A percentile compares a stretch with the other conserved stretches of the same genome.
Conservation (phyloP, 2,329 filamentous ascomycete genomes). For the Xylariaceae sp. region DNA sequence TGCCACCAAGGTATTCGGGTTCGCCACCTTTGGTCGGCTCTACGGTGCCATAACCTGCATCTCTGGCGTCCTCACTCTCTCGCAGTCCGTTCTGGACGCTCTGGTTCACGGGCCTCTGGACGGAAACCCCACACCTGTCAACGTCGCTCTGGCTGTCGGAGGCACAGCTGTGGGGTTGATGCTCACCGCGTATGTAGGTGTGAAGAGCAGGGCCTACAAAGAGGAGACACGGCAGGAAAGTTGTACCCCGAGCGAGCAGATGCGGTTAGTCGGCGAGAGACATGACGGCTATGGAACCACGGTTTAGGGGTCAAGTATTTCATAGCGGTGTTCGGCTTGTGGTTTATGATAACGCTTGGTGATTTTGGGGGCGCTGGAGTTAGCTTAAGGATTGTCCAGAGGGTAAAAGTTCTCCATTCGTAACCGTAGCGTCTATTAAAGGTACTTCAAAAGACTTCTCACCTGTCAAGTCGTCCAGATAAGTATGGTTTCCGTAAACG, state of each 20-base stretch:
- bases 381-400: slow-evolving; percentile 1
- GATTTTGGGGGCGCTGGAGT: slow-evolving; percentile 7
- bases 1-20: slow-evolving; percentile 74
- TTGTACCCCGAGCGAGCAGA: slow-evolving; percentile 5
- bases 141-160: slow-evolving; percentile 48
- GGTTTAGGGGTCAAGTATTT: too few species aligned
- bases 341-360: not conserved
- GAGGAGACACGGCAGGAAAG: slow-evolving; percentile 7
- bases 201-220: slow-evolving; percentile 21
- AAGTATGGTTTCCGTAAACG: too few species aligned
- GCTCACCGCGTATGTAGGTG: slow-evolving; percentile 24
- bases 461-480: too few species aligned
- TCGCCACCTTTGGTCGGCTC: slow-evolving; percentile 73
- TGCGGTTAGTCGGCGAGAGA: slow-evolving; percentile 9
- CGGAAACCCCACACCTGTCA: slow-evolving; percentile 59
- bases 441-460: too few species aligned
- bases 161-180: slow-evolving; percentile 50
- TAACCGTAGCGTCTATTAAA: too few species aligned
- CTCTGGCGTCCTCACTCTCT: slow-evolving; percentile 66
- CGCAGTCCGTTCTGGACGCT: slow-evolving; percentile 63
- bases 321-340: not conserved
- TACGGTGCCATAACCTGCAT: slow-evolving; percentile 71
- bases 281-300: slow-evolving; percentile 13
- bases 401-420: too few species aligned
- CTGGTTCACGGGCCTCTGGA: slow-evolving; percentile 58